Base-by-base conservation (phyloP, 805 yeast species). In the Lachancea meyersii region DNA sequence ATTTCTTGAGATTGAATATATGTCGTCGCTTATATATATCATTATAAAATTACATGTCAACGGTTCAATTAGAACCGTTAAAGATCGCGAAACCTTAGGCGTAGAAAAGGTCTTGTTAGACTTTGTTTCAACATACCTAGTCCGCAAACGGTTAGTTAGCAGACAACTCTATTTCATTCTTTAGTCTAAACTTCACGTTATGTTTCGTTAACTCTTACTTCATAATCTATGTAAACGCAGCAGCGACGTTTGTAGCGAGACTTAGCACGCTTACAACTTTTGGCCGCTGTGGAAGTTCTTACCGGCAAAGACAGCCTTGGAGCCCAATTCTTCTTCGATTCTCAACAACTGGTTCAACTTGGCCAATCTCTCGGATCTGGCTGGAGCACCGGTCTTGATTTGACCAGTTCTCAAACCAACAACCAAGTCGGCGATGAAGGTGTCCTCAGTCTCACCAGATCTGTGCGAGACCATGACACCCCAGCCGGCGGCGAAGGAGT, bases 391-490 rank as follows among this genome's bases (percentile, higher is more conserved):
- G 60, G 97, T 86, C 89, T 91, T 91, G 75, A 91, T 86, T 80
- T 91, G 97, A 70, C 97, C 98, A 57, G 95, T 63, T 82, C 97
- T 87, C 71, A 91, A 80, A 79, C 97, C 97, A 63, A 93, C 98
- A 64, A 87, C 77, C 69, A 91, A 80, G 74, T 91, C 97, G 66
- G 98, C 97, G 71, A 91, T 91, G 77, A 86, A 82, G 64, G 94
- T 83, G 75, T 93, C 98, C 78, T 93, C 98, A 58, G 97, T 89
- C 80, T 91, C 98, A 77, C 98, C 98, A 61, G 97, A 89, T 82
- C 98, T 88, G 87, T 91, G 98, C 65, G 97, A 89, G 63, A 93
- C 97, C 97, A 91, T 89, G 68, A 89, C 96, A 79, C 97, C 97
- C 98, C 98, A 91, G 67, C 87, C 87, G 54, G 96, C 97, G 54